Percentiles rank a stretch among this genome's conserved stretches.
These are phyloP conservation scores for Lasiosphaeria ovina DNA, from an alignment of 495 filamentous ascomycete genomes.

Conservation along the genomic window DNA sequence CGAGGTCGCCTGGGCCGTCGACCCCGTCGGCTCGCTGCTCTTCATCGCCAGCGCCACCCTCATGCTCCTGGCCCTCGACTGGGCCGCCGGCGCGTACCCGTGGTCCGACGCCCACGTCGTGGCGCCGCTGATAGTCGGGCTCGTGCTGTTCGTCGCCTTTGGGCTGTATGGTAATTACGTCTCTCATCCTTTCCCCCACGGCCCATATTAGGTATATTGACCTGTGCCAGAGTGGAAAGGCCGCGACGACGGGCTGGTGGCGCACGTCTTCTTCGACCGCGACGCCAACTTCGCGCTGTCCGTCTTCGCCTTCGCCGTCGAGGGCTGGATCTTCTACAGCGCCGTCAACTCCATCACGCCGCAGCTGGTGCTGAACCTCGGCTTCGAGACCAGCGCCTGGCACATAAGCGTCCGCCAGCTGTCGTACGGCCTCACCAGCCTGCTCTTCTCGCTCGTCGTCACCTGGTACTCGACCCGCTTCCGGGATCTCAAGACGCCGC, in stretches of 20 bases:
- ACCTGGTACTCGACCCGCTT: constrained; percentile 49
- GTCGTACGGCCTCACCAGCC: constrained; percentile 35
- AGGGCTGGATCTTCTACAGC: constrained; percentile 60
- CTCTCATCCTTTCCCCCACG: not conserved
- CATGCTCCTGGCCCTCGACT: constrained; percentile 51
- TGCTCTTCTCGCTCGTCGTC: constrained; percentile 41
- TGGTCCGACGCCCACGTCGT: constrained; percentile 51
- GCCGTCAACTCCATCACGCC: constrained; percentile 56
- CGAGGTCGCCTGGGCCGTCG: constrained; percentile 50
- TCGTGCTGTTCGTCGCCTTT: constrained; percentile 46
- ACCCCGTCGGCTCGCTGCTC: constrained; percentile 51
- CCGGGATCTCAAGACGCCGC: constrained; percentile 50
- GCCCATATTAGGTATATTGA: not conserved
- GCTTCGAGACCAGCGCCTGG: constrained; percentile 48
- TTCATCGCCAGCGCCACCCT: constrained; percentile 50
- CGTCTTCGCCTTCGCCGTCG: constrained; percentile 53
- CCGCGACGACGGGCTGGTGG: constrained; percentile 49
- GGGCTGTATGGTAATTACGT: constrained; percentile 40
- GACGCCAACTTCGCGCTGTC: constrained; percentile 54
- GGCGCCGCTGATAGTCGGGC: constrained; percentile 46
- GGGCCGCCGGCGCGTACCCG: constrained; percentile 49
- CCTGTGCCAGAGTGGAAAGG: constrained; percentile 51
- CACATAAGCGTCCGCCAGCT: constrained; percentile 50
- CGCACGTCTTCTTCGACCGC: constrained; percentile 53
- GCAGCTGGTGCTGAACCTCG: constrained; percentile 52